Evolutionary conservation across 2,329 filamentous ascomycete species (phyloP), one percentile per base, ranked within the genome.

Genomic region (Penicillium hordei): DNA sequence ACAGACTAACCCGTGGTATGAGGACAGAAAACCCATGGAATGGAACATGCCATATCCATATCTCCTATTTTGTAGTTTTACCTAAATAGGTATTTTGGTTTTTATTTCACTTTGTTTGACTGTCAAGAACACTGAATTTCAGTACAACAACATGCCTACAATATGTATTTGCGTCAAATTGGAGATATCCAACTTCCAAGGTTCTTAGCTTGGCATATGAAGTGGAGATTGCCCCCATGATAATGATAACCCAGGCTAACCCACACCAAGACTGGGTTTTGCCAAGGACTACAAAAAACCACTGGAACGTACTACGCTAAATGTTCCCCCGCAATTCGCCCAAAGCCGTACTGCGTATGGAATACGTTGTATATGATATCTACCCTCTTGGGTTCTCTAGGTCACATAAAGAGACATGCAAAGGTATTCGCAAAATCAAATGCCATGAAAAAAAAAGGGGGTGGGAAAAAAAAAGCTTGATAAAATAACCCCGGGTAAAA

Each of bases 341-440:
- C 43, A 48, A 48, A 45, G 5, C 42, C 25, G 21, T 31, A 50
- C 9, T 48, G 9, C 23, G n/a, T 25, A n/a, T 8, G 17, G n/a
- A 38, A n/a, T 38, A 19, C 10, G 19, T 25, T 23, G 17, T 39
- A 52, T 57, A 42, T 34, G 27, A 52, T 23, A 19, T 33, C 43
- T 50, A 15, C 31, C 12, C 31, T 53, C 34, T 48, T 23, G 6
- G 19, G 29, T 34, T 34, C 38, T 55, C 43, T 55, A 58, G n/a
- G 23, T 52, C 31, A 52, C 31, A 55, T n/a, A 38, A 43, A 21
- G 19, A n/a, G 48, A 51, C 45, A 56, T 56, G 48, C 54, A 57
- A 52, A 50, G 36, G 38, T 52, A 45, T 52, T 52, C 36, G 39
- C 44, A 39, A 27, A 53, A 19, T 54, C 43, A 58, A 55, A 58